Percentiles rank a stretch among this genome's conserved stretches.
phyloP scores from a whole-genome alignment of 257 asterid species.

The Petunia secreta region DNA sequence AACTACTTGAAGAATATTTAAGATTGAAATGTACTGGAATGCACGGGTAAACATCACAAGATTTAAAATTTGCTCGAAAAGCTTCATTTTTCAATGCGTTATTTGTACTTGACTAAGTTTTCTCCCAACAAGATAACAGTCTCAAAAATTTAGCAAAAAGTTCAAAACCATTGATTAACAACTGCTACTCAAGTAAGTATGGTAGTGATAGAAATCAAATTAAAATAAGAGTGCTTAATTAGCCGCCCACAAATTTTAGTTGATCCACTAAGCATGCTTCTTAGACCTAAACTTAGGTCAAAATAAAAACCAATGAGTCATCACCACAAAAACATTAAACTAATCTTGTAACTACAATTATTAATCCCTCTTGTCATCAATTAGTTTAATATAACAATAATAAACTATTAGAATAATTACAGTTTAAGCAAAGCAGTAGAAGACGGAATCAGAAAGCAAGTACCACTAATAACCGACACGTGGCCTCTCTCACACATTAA shows the following conservation, averaged over 20 bases:
- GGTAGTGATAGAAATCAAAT: conserved; percentile 6
- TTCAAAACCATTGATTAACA: background rate
- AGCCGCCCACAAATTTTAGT: background rate
- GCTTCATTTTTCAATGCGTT: background rate
- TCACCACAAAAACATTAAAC: conserved; percentile 6
- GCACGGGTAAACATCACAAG: too few relatives aligned
- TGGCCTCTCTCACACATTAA: conserved; percentile 1
- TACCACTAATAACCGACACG: conserved; percentile 22
- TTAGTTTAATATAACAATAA: background rate
- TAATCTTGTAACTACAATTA: conserved; percentile 22
- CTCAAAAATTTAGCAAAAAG: background rate
- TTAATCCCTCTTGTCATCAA: conserved; percentile 11
- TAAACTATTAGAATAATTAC: background rate
- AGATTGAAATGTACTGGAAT: too few relatives aligned
- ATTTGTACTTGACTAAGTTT: background rate
- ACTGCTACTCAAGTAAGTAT: background rate
- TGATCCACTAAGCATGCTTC: conserved; percentile 16
- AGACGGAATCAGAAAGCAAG: conserved; percentile 6
- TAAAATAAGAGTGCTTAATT: background rate
- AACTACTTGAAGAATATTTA: too few relatives aligned
- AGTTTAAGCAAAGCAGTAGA: conserved; percentile 17
- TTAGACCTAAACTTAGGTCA: background rate
- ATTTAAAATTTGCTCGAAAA: background rate
- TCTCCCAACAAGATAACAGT: background rate
- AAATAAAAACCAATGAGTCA: background rate